Conservation (phyloP, 225 moss, liverwort and hornwort species). For the Bryoerythrophyllum caledonicum region DNA sequence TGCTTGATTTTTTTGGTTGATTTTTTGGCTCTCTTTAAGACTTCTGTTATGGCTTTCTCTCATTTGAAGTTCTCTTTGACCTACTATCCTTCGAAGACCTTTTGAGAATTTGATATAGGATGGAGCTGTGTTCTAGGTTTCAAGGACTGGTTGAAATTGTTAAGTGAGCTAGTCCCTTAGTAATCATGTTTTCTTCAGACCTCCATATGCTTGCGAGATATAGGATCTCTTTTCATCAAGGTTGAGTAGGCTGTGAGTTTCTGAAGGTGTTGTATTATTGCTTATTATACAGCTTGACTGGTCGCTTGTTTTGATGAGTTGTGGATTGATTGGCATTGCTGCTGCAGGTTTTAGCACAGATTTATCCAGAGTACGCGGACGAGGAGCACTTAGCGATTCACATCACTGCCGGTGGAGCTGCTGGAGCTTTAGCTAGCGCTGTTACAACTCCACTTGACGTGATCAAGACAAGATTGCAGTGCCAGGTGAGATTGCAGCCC, state of each 20-base stretch:
- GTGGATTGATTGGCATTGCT: conserved; percentile 19
- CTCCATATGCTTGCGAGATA: neutral
- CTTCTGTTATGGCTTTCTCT: conserved; percentile 1
- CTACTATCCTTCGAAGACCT: neutral
- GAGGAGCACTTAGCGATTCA: conserved; percentile 87
- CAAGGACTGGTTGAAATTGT: neutral
- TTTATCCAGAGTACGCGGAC: conserved; percentile 54
- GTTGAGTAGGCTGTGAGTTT: conserved; percentile 3
- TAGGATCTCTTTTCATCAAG: neutral
- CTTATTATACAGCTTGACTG: neutral
- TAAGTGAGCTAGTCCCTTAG: neutral
- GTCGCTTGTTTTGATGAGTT: conserved; percentile 19
- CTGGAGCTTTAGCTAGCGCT: conserved; percentile 95
- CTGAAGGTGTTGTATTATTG: neutral
- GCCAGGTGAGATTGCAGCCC: conserved; percentile 8
- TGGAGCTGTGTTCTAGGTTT: neutral
- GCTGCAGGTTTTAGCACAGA: conserved; percentile 46
- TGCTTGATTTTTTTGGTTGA: neutral
- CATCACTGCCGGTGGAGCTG: conserved; percentile 87
- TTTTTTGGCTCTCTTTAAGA: neutral
- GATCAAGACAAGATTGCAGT: neutral
- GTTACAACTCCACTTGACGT: conserved; percentile 15
- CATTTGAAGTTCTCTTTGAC: neutral
- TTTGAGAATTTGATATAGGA: neutral
- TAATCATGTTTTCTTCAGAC: neutral